phyloP scores from a whole-genome alignment of 805 yeast species.

The Lipomyces sp. region DNA sequence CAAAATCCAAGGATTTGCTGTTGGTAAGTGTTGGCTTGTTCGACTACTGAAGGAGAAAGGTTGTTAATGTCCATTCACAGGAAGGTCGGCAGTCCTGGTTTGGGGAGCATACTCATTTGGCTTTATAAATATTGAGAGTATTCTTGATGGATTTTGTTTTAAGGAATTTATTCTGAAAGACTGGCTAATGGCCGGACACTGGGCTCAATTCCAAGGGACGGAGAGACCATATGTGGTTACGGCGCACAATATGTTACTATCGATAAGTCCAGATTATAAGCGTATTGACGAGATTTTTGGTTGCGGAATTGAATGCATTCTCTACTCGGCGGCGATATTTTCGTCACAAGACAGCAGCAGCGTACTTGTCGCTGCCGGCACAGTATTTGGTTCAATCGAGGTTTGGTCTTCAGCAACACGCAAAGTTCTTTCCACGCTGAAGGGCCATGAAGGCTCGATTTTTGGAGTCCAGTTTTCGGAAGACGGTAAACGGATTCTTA shows the following conservation, averaged over 20 bases:
- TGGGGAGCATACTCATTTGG: slow-evolving; percentile 75
- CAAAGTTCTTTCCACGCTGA: slow-evolving; percentile 52
- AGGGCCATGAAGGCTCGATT: slow-evolving; percentile 87
- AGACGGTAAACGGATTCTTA: slow-evolving; percentile 54
- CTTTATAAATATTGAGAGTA: slow-evolving; percentile 40
- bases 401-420: slow-evolving; percentile 62
- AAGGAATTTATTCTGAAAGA: slow-evolving; percentile 52
- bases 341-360: slow-evolving; percentile 41
- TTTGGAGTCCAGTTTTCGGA: slow-evolving; percentile 69
- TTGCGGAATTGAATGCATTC: slow-evolving; percentile 42
- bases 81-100: slow-evolving; percentile 34
- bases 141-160: slow-evolving; percentile 30
- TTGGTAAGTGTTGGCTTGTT: slow-evolving; percentile 32
- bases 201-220: slow-evolving; percentile 38
- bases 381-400: slow-evolving; percentile 84
- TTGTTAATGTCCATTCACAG: too few species aligned
- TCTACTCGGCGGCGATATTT: slow-evolving; percentile 80
- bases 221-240: slow-evolving; percentile 55
- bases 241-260: slow-evolving; percentile 70
- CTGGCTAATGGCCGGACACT: slow-evolving; percentile 71
- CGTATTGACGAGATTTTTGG: slow-evolving; percentile 21
- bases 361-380: slow-evolving; percentile 76
- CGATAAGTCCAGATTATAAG: slow-evolving; percentile 35
- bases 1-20: slow-evolving; percentile 75
- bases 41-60: too few species aligned